Conservation (phyloP, 768 basidiomycete species). For the Rhodosporidiobolus sp. region DNA sequence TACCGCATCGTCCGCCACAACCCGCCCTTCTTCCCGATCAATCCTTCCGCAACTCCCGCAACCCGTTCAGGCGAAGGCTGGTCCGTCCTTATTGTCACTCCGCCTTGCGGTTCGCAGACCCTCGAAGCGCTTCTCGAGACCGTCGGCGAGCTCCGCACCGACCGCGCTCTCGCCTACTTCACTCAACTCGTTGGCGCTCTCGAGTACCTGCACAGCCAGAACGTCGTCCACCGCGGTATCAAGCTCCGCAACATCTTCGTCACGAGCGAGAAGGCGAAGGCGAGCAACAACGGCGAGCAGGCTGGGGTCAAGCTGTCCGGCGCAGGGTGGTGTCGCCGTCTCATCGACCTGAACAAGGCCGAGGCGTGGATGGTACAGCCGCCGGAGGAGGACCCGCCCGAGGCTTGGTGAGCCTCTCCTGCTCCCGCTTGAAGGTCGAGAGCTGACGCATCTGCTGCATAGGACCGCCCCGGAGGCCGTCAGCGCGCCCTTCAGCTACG, state of each 20-base stretch:
- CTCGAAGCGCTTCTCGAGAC: constrained; percentile 28
- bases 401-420: constrained; percentile 12
- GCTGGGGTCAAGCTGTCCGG: constrained; percentile 20
- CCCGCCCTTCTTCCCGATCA: constrained; percentile 24
- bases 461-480: constrained; percentile 39
- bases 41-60: background rate
- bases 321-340: constrained; percentile 29
- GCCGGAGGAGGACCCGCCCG: constrained; percentile 22
- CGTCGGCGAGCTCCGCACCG: constrained; percentile 36
- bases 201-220: constrained; percentile 24
- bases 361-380: constrained; percentile 33
- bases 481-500: constrained; percentile 40
- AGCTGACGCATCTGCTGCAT: background rate
- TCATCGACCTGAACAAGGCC: constrained; percentile 39
- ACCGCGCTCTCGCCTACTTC: constrained; percentile 32
- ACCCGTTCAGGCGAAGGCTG: constrained; percentile 25
- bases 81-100: constrained; percentile 30
- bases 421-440: rapidly evolving
- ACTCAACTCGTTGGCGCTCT: constrained; percentile 26
- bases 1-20: constrained; percentile 33
- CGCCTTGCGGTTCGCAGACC: constrained; percentile 3
- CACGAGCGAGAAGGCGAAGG: constrained; percentile 17
- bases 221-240: constrained; percentile 34
- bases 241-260: constrained; percentile 13
- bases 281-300: background rate